These are phyloP conservation scores for Ophiostoma quercus DNA, from an alignment of 2,329 filamentous ascomycete species.

Conservation along the genomic window DNA sequence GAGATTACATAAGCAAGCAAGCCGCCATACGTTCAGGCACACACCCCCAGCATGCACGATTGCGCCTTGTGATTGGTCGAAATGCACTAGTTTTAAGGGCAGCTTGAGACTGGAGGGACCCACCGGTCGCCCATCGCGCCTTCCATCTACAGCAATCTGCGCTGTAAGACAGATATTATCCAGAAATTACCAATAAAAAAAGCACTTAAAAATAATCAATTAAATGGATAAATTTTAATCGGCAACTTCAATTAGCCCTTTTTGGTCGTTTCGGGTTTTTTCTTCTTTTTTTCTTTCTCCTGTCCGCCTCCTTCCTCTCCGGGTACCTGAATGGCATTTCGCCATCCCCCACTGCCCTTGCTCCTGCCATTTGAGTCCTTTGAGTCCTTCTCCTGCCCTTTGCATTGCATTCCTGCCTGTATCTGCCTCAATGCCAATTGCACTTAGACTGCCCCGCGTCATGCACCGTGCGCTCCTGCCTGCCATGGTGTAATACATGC, in stretches of 20 bases:
- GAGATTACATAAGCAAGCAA: neutral
- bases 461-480: neutral
- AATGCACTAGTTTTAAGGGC: neutral
- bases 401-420: neutral
- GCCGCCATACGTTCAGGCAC: neutral
- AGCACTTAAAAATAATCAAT: constrained; percentile 9
- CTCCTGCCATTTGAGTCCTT: neutral
- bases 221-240: neutral
- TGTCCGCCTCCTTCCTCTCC: neutral
- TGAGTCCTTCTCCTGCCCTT: neutral
- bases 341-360: neutral
- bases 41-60: neutral
- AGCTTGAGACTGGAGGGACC: neutral
- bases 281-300: neutral
- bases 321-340: constrained; percentile 1
- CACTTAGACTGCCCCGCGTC: constrained; percentile 2
- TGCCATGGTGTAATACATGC: neutral
- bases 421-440: neutral
- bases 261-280: neutral
- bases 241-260: neutral
- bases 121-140: neutral
- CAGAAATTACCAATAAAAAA: constrained; percentile 3
- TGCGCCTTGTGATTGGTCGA: neutral
- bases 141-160: neutral
- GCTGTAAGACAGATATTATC: neutral